These are phyloP conservation scores for Ashbya aceris DNA, from an alignment of 1,139 yeast species.

Conservation along the genomic window DNA sequence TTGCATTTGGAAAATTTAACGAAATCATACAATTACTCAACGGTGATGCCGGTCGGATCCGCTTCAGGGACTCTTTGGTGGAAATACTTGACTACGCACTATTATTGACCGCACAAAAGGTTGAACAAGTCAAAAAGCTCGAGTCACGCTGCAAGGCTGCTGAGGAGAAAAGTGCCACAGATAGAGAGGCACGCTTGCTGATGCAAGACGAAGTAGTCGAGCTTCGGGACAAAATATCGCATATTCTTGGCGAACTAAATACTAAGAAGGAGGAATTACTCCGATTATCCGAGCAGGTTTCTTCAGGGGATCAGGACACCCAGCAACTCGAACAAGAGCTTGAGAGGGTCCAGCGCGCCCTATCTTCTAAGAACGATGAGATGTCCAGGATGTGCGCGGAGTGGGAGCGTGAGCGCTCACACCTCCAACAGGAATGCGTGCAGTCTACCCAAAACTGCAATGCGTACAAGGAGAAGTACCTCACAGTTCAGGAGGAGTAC, in stretches of 20 bases:
- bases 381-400: neutral
- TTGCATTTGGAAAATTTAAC: constrained; percentile 13
- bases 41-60: constrained; percentile 2
- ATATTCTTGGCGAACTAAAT: neutral
- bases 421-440: neutral
- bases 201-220: neutral
- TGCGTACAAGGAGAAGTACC: neutral
- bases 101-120: constrained; percentile 3
- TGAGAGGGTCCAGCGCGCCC: neutral
- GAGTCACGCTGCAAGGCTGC: neutral
- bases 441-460: neutral
- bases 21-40: constrained; percentile 6
- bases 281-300: neutral
- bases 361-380: constrained; percentile 1
- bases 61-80: constrained; percentile 5
- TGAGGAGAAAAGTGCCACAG: neutral
- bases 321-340: constrained; percentile 1
- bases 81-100: constrained; percentile 7
- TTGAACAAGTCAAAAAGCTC: constrained; percentile 1
- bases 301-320: neutral
- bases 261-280: constrained; percentile 1
- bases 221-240: neutral
- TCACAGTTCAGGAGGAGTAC: constrained; percentile 1
- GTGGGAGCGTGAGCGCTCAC: neutral
- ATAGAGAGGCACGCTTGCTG: neutral